These are phyloP conservation scores for Kwoniella dendrophila DNA, from an alignment of 768 basidiomycete species.

Conservation along the genomic window DNA sequence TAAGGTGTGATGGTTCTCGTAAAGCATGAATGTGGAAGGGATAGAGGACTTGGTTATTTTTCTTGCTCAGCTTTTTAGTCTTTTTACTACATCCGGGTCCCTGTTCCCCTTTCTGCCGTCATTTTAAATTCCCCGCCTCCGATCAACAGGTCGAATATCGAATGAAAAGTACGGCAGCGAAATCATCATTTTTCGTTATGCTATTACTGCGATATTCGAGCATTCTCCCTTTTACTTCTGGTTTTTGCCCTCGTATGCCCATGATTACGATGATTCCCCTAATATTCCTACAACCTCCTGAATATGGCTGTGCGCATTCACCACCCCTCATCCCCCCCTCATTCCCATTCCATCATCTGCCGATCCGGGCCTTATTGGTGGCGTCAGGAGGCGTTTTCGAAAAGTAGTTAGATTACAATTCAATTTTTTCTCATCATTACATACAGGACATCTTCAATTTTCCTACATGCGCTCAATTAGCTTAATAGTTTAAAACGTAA, in stretches of 20 bases:
- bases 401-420: constrained; percentile 3
- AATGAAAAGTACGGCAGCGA: no score
- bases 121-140: constrained; percentile 23
- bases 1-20: background rate
- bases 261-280: constrained; percentile 1
- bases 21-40: no score
- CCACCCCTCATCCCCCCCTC: background rate
- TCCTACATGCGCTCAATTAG: constrained; percentile 5
- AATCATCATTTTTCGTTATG: no score
- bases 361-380: constrained; percentile 8
- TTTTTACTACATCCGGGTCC: constrained; percentile 27
- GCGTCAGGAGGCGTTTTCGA: constrained; percentile 4
- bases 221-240: background rate
- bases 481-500: constrained; percentile 7
- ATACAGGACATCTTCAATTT: no score
- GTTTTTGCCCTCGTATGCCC: constrained; percentile 1
- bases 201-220: no score
- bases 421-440: no score
- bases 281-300: no score
- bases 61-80: background rate
- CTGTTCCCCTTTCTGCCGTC: constrained; percentile 22
- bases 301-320: background rate
- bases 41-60: no score
- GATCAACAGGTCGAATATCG: constrained; percentile 2
- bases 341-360: background rate